phyloP scores from a whole-genome alignment of 2,329 filamentous ascomycete species.

The Colletotrichum phormii region DNA sequence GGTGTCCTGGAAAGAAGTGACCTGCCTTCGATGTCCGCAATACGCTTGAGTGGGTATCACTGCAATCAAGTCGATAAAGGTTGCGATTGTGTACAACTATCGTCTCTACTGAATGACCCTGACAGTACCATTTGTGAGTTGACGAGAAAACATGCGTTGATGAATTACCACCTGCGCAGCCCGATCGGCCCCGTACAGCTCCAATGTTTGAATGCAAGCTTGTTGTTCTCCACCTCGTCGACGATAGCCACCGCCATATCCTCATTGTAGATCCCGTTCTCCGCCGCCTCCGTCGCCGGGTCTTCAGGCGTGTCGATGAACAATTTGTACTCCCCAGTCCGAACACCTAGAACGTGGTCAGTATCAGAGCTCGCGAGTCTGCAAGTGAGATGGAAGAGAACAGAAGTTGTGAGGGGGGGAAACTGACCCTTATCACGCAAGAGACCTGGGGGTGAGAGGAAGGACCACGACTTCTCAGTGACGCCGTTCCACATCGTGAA shows the following conservation, averaged over 20 bases:
- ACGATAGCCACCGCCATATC: constrained; percentile 16
- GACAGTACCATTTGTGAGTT: no score
- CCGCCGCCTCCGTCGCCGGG: neutral
- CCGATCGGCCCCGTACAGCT: constrained; percentile 2
- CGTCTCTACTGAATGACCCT: no score
- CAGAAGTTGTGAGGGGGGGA: no score
- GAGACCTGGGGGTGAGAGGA: neutral
- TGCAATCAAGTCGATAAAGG: no score
- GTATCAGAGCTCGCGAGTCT: neutral
- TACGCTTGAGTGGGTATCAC: no score
- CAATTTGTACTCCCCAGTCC: neutral
- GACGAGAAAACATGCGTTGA: neutral
- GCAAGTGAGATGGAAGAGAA: no score
- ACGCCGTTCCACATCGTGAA: constrained; percentile 11
- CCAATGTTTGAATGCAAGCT: neutral
- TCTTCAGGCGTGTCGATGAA: neutral
- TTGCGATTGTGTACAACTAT: no score
- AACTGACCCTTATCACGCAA: constrained; percentile 14
- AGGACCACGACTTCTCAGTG: constrained; percentile 4
- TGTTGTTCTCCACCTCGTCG: constrained; percentile 8
- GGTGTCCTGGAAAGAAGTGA: no score
- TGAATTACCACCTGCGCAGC: neutral
- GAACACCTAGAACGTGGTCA: neutral
- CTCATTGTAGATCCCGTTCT: neutral
- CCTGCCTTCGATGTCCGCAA: no score